Conservation (phyloP, 2,329 filamentous ascomycete species). For the Pseudogymnoascus sp. region DNA sequence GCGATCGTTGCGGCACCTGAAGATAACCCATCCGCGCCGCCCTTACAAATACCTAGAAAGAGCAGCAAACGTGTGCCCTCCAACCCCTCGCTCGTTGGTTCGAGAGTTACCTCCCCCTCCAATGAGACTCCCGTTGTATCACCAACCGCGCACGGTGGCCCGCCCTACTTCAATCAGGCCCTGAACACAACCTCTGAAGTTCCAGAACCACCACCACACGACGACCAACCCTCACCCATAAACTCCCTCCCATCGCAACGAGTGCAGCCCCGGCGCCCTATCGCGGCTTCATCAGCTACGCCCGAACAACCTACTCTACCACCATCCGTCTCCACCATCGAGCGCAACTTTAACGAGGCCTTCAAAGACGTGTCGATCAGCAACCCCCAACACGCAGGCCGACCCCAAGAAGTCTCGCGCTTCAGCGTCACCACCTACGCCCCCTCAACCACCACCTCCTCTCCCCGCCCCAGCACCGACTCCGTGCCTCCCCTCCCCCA, state of each 20-base stretch:
- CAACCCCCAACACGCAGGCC: not conserved
- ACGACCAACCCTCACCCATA: not conserved
- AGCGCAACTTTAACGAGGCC: slow-evolving; percentile 22
- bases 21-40: slow-evolving; percentile 48
- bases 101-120: slow-evolving; percentile 17
- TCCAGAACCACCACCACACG: slow-evolving; percentile 7
- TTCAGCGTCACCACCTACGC: slow-evolving; percentile 28
- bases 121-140: slow-evolving; percentile 23
- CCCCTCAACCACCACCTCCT: slow-evolving; percentile 21
- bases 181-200: slow-evolving; percentile 12
- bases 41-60: slow-evolving; percentile 48
- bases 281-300: not conserved
- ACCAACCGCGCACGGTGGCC: slow-evolving; percentile 12
- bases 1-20: slow-evolving; percentile 55
- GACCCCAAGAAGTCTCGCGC: slow-evolving; percentile 23
- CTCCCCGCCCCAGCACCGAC: slow-evolving; percentile 23
- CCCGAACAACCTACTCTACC: not conserved
- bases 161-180: slow-evolving; percentile 11
- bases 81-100: slow-evolving; percentile 12
- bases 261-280: not conserved
- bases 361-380: slow-evolving; percentile 17
- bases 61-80: slow-evolving; percentile 33
- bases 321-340: slow-evolving; percentile 18
- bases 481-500: slow-evolving; percentile 13
- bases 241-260: slow-evolving; percentile 1